Base-by-base conservation (phyloP, 306 rosid genomes). In the Acacia melanoxylon region DNA sequence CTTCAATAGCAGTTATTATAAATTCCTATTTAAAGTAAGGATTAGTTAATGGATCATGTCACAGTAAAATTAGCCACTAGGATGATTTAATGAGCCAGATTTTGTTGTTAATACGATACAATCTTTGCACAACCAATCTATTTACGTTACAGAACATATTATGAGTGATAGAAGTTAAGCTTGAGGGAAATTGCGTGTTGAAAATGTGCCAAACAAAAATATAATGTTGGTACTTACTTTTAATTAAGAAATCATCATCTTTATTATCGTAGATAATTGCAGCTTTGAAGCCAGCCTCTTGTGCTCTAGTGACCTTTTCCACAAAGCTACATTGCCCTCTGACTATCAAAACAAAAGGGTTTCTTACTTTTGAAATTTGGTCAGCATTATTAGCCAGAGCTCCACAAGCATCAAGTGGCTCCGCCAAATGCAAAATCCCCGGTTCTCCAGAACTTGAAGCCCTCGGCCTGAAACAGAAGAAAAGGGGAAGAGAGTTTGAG, bases 311-410 rank as follows among this genome's bases (percentile, higher is more conserved):
- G 78, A 95, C 93, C 89, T 95, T 95, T 8, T 95, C 97, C 84
- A 93, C 99, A 84, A 93, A 93, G 86, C 97, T 87, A 71, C 99
- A 95, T 69, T 97, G 92, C 80, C 99, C 99, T 91, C 99, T 89
- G 68, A 91, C 67, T 35, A 90, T 84, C 85, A 95, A 89, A 84
- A 88, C 92, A 80, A 90, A 93, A 35, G 94, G 90, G 22, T 91
- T 82, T 84, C 89, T 89, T 27, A 25, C 69, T 81, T 90, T 92
- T n/a, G 83, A 73, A 80, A 85, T 76, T 22, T 31, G 76, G 41
- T 74, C 81, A 77, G 76, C 90, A 76, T 88, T 71, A 86, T 91
- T 92, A 63, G 86, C 87, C 89, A 95, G 78, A n/a, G 83, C 79
- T 46, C 92, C 80, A 84, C 99, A 95, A 0, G 97, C 99, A 86